Percentiles rank a stretch among this genome's conserved stretches.
Evolutionary conservation across 768 basidiomycete species (phyloP).

Genomic region (Cystobasidium onofrii): DNA sequence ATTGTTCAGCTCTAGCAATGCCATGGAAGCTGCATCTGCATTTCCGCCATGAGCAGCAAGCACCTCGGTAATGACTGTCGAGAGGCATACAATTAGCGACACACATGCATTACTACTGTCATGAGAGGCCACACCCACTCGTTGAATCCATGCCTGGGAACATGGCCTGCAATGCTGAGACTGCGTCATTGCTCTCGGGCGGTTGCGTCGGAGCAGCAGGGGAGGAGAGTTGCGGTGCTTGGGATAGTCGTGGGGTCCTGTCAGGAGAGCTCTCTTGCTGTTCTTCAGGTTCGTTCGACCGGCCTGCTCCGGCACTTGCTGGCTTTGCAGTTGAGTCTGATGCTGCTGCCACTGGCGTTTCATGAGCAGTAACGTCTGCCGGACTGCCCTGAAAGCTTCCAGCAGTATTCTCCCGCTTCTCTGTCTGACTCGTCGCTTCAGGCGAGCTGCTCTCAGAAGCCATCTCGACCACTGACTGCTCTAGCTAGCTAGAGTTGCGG

Average conservation of each 20-base stretch:
- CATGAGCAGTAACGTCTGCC: too few relatives aligned
- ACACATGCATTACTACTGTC: not conserved
- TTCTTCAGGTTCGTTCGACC: too few relatives aligned
- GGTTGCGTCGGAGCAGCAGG: not conserved
- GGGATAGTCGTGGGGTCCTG: not conserved
- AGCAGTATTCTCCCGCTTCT: too few relatives aligned
- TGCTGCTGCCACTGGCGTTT: too few relatives aligned
- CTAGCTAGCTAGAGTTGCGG: too few relatives aligned
- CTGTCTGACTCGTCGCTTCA: too few relatives aligned
- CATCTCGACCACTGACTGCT: too few relatives aligned
- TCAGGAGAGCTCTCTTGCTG: too few relatives aligned
- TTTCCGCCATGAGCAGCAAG: slow-evolving; percentile 28
- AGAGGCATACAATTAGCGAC: not conserved
- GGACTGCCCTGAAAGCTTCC: too few relatives aligned
- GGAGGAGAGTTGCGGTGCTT: not conserved
- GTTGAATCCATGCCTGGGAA: slow-evolving; percentile 12
- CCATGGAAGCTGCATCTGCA: slow-evolving; percentile 25
- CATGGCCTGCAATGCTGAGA: slow-evolving; percentile 17
- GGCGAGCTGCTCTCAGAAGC: too few relatives aligned
- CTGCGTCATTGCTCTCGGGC: slow-evolving; percentile 7
- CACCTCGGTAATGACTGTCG: slow-evolving; percentile 17
- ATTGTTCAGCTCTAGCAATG: slow-evolving; percentile 28
- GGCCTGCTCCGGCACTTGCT: too few relatives aligned
- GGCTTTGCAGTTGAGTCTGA: too few relatives aligned
- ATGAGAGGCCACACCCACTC: not conserved